Evolutionary conservation across 306 rosid genomes (phyloP), one percentile per base, ranked within the genome.

Genomic region (Boehmeria nivea): DNA sequence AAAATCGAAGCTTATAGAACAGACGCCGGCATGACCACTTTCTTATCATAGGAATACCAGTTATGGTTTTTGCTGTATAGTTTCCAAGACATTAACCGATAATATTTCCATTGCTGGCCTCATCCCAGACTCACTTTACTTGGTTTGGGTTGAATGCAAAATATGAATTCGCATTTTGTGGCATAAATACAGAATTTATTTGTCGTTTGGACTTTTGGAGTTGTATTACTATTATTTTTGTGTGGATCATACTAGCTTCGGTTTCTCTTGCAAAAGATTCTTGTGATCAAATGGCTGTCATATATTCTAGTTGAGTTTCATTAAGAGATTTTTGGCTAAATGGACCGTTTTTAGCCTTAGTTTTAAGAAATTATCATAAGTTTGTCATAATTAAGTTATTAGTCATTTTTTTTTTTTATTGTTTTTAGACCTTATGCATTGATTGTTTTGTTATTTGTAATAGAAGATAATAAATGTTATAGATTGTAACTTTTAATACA

Each of bases 11-110:
- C 33, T 37, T 15, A 57, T 12, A 57, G 20, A 37, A 20, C 21
- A 6, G 21, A 17, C 7, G 17, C 23, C 39, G 8, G 6, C 22
- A 43, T 22, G 38, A 34, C 46, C 58, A 18, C 11, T 44, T 26
- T 66, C 26, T 51, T 37, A 3, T 50, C 16, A 15, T 36, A n/a
- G 53, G 38, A 27, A 58, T 13, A 31, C 65, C 6, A 8, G 38
- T 40, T 2, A 28, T 39, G 59, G 63, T 56, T 55, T 56, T 57
- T 54, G 48, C 21, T 64, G 69, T 72, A 72, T 36, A 72, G 72
- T 18, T 60, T 68, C 7, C 23, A 16, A 40, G 50, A 16, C 16
- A 17, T 45, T 36, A 57, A 45, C 42, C 57, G 13, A 47, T 51
- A 24, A 9, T 42, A 15, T 27, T 12, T 15, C 34, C 57, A 51